phyloP scores from a whole-genome alignment of 176 grass and related monocot species.

The Cenchrus fungigraminus region DNA sequence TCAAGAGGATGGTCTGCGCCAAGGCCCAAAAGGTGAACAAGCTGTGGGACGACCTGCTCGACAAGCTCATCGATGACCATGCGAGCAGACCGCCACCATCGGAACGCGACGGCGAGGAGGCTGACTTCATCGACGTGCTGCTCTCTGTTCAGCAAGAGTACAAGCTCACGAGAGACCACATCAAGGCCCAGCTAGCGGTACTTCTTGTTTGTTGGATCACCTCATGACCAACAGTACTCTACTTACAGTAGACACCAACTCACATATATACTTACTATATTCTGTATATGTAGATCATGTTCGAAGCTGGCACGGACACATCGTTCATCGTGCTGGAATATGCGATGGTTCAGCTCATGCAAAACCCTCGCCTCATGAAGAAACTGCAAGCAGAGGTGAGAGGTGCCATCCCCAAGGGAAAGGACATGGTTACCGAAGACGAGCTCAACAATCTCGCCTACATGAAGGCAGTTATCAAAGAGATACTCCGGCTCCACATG shows the following conservation, averaged over 20 bases:
- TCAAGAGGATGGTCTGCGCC: constrained; percentile 21
- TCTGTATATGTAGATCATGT: constrained; percentile 36
- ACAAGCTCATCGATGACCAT: constrained; percentile 46
- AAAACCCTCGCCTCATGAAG: constrained; percentile 26
- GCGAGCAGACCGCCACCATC: not conserved
- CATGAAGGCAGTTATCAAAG: no score
- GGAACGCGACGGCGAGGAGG: not conserved
- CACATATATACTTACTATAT: no score
- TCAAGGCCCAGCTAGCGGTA: not conserved
- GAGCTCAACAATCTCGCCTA: not conserved
- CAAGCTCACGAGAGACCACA: not conserved
- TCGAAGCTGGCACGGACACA: constrained; percentile 47
- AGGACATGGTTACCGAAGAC: constrained; percentile 29
- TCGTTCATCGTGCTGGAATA: constrained; percentile 43
- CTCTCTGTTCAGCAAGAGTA: constrained; percentile 17
- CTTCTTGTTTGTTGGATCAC: not conserved
- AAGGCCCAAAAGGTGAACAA: constrained; percentile 15
- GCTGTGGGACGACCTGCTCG: constrained; percentile 43
- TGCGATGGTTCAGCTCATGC: constrained; percentile 42
- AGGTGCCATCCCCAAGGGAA: not conserved
- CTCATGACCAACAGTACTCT: no score
- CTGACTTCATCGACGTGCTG: constrained; percentile 8
- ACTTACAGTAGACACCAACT: no score
- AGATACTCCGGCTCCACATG: no score
- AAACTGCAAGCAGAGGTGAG: constrained; percentile 54